These are phyloP conservation scores for Syzygium syzygioides DNA, from an alignment of 441 rosid genomes.

Conservation along the genomic window DNA sequence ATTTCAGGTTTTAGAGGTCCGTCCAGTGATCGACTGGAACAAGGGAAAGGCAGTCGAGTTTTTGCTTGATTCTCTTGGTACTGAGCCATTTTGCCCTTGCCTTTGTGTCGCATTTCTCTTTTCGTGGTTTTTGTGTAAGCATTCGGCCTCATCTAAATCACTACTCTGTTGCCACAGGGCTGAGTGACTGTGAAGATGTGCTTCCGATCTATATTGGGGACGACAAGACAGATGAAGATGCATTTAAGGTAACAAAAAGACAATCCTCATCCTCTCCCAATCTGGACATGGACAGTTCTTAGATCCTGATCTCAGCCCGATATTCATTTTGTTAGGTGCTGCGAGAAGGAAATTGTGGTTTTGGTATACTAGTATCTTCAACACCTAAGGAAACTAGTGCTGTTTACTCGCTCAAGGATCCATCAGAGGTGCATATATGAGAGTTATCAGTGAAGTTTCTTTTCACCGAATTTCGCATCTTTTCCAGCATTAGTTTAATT, in stretches of 20 bases:
- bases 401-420: conserved; percentile 64
- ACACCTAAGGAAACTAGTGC: conserved; percentile 78
- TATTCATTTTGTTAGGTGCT: conserved; percentile 32
- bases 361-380: conserved; percentile 76
- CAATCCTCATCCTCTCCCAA: neutral
- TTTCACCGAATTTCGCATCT: neutral
- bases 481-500: neutral
- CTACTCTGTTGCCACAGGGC: conserved; percentile 31
- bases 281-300: neutral
- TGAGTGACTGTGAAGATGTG: conserved; percentile 47
- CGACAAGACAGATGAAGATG: conserved; percentile 88
- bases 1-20: conserved; percentile 84
- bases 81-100: neutral
- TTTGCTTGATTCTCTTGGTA: conserved; percentile 85
- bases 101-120: neutral
- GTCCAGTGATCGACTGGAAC: conserved; percentile 90
- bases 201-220: conserved; percentile 88
- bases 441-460: neutral
- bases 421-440: conserved; percentile 48
- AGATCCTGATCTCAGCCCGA: neutral
- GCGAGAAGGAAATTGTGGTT: conserved; percentile 51
- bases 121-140: neutral
- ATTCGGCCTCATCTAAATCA: neutral
- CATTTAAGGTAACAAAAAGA: conserved; percentile 58
- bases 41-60: conserved; percentile 94